phyloP scores from a whole-genome alignment of 2,329 filamentous ascomycete species.

The Rugonectria rugulosa region DNA sequence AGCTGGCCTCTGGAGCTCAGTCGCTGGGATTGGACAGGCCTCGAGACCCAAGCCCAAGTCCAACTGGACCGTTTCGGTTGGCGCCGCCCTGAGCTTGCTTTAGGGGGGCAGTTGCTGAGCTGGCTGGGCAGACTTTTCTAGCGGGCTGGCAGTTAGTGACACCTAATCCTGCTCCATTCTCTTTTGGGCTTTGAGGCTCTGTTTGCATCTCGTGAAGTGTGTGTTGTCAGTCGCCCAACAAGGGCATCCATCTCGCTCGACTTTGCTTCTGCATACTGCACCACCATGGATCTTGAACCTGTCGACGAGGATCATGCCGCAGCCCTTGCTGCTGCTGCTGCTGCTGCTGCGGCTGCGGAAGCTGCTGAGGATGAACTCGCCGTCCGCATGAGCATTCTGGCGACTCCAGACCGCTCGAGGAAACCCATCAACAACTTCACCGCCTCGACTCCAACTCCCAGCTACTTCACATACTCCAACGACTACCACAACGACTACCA shows the following conservation, averaged over 20 bases:
- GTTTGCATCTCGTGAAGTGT: slow-evolving; percentile 31
- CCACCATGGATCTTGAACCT: slow-evolving; percentile 34
- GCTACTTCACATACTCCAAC: slow-evolving; percentile 33
- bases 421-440: slow-evolving; percentile 25
- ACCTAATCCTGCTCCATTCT: slow-evolving; percentile 19
- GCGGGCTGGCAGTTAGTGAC: slow-evolving; percentile 30
- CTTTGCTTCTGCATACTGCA: slow-evolving; percentile 21
- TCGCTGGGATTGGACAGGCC: not conserved
- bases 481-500: slow-evolving; percentile 34
- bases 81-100: slow-evolving; percentile 23
- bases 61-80: slow-evolving; percentile 13
- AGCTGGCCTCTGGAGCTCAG: not conserved
- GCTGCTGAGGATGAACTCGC: slow-evolving; percentile 30
- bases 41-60: slow-evolving; percentile 10
- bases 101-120: slow-evolving; percentile 26
- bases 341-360: slow-evolving; percentile 27
- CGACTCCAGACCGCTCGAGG: slow-evolving; percentile 38
- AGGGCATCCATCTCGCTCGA: slow-evolving; percentile 11
- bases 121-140: slow-evolving; percentile 32
- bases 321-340: slow-evolving; percentile 34
- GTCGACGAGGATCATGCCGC: slow-evolving; percentile 40
- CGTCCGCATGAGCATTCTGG: slow-evolving; percentile 26
- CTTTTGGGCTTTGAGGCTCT: slow-evolving; percentile 29
- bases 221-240: slow-evolving; percentile 16
- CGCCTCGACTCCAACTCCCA: slow-evolving; percentile 34